Percentiles rank a stretch among this genome's conserved stretches.
These are phyloP conservation scores for Eremochloa ophiuroides DNA, from an alignment of 176 grass and related monocot species.

Conservation along the genomic window DNA sequence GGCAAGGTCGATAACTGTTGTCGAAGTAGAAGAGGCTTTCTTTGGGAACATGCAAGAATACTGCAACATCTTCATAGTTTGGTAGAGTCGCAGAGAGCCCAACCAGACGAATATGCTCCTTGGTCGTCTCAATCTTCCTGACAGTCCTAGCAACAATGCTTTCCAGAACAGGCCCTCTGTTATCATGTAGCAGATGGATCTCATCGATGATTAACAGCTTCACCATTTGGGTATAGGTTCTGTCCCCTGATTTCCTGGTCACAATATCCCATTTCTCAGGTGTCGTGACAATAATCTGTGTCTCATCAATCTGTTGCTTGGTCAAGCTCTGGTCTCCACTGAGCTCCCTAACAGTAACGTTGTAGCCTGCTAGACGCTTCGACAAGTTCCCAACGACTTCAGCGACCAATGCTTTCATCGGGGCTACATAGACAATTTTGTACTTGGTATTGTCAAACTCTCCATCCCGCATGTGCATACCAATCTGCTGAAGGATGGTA, in stretches of 20 bases:
- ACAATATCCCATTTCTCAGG: slow-evolving; percentile 99
- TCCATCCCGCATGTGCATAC: slow-evolving; percentile 80
- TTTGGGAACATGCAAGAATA: slow-evolving; percentile 64
- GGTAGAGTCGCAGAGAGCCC: slow-evolving; percentile 87
- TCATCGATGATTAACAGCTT: slow-evolving; percentile 94
- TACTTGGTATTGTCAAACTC: slow-evolving; percentile 67
- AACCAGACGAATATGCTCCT: slow-evolving; percentile 81
- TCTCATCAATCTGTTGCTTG: slow-evolving; percentile 92
- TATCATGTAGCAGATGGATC: slow-evolving; percentile 96
- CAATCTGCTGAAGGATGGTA: slow-evolving; percentile 86
- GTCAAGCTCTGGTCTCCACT: slow-evolving; percentile 92
- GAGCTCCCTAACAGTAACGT: slow-evolving; percentile 79
- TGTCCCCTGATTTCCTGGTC: slow-evolving; percentile 91
- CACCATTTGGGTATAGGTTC: slow-evolving; percentile 95
- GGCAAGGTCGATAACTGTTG: slow-evolving; percentile 94
- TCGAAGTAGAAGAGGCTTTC: slow-evolving; percentile 86
- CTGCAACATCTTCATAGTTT: slow-evolving; percentile 85
- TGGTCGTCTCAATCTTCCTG: slow-evolving; percentile 86
- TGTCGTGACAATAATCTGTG: slow-evolving; percentile 96
- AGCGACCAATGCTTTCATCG: slow-evolving; percentile 97
- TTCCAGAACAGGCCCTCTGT: slow-evolving; percentile 92
- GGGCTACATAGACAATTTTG: slow-evolving; percentile 98
- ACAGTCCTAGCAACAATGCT: slow-evolving; percentile 96
- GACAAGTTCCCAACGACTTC: slow-evolving; percentile 98
- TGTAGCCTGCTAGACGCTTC: slow-evolving; percentile 44